Evolutionary conservation across 1,284 basidiomycete genomes (phyloP), one percentile per base, ranked within the genome.

Genomic region (Rhodotorula sp.): DNA sequence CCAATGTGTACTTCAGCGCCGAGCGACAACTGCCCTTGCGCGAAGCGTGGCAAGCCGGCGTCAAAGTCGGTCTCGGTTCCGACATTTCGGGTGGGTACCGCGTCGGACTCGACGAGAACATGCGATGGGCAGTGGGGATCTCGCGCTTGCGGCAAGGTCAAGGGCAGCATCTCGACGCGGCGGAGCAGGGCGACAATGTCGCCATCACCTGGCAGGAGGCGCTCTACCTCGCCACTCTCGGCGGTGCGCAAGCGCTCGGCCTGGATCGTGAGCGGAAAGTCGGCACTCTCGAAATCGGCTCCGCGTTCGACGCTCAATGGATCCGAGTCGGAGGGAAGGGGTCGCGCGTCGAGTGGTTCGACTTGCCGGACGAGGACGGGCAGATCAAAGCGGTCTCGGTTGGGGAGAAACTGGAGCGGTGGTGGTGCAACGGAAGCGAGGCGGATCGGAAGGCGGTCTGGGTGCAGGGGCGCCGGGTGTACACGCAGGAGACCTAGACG

Each of bases 21-120:
- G 84, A 85, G 67, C 66, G 68, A 5, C 86, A 88, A 0, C 90
- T 93, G 78, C 86, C 85, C 3, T 82, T 93, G 19, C 87, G 89
- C 45, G 90, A 92, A 79, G 90, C 90, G 1, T 82, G 93, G 28
- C 80, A 85, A 54, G 81, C 80, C 28, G 85, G 85, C 0, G 86
- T 91, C 38, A 85, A 84, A 55, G 86, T 93, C 23, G 91, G 91
- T 0, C 84, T 93, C 2, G 92, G 92, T 1, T 88, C 87, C n/a
- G 92, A 93, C 77, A 83, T 93, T 60, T 90, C 90, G 1, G 92
- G 92, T 5, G 91, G 92, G 8, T 93, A 93, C 79, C 87, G 86
- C 58, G 80, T 89, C 48, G 88, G 90, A 74, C 86, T 93, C 50
- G 89, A 91, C 85, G 84, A 82, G 60, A 84, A 86, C 26, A 93